These are phyloP conservation scores for Thalassiosira livingstoniorum DNA, from an alignment of 352 stramenopile genomes.

Conservation along the genomic window DNA sequence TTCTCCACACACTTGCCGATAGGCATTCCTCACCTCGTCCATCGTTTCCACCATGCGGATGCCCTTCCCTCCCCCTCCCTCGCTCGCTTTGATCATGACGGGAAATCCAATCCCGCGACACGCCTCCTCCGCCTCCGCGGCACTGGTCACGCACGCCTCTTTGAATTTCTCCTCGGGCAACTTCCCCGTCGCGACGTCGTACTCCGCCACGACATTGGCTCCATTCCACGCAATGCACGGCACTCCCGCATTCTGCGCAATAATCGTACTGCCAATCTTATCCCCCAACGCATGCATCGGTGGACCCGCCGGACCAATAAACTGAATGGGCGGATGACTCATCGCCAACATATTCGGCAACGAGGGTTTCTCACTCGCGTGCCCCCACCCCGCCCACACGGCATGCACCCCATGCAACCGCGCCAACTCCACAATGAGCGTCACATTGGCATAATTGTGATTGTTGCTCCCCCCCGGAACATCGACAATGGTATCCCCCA, in stretches of 20 bases:
- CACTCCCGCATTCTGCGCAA: constrained; percentile 98
- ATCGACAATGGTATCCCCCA: constrained; percentile 99
- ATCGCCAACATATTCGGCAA: constrained; percentile 94
- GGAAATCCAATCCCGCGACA: constrained; percentile 97
- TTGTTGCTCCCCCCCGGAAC: constrained; percentile 99
- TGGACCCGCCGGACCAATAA: constrained; percentile 97
- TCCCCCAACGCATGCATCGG: constrained; percentile 99
- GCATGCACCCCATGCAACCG: constrained; percentile 96
- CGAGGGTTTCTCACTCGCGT: constrained; percentile 94
- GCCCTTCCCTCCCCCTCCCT: constrained; percentile 98
- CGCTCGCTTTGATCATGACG: constrained; percentile 99
- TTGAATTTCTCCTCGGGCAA: constrained; percentile 93
- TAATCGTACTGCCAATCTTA: constrained; percentile 99
- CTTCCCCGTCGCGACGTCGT: constrained; percentile 82
- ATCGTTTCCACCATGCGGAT: constrained; percentile 94
- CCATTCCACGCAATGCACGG: constrained; percentile 99
- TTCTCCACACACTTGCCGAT: constrained; percentile 97
- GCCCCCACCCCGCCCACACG: constrained; percentile 95
- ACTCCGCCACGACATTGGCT: constrained; percentile 92
- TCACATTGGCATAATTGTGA: constrained; percentile 99
- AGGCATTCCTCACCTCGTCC: constrained; percentile 93
- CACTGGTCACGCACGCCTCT: constrained; percentile 92
- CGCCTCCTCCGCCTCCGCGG: constrained; percentile 92
- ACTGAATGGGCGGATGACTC: constrained; percentile 94
- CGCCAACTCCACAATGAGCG: constrained; percentile 96